Evolutionary conservation across 1,284 basidiomycete species (phyloP).

Genomic region (Fomitopsis betulina): DNA sequence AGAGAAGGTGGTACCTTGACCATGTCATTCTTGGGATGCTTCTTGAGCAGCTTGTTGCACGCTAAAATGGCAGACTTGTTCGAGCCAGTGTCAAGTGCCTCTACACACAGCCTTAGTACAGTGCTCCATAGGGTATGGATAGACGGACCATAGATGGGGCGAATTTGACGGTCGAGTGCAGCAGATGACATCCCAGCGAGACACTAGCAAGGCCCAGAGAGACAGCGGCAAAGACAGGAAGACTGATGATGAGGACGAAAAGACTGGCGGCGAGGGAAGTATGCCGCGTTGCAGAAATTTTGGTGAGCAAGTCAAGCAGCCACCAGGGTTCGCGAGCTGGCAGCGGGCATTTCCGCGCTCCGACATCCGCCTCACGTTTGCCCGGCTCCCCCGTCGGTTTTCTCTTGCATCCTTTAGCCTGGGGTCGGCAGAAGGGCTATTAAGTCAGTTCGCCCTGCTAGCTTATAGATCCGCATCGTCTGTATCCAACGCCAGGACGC

Average conservation of each 20-base stretch:
- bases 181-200: slow-evolving; percentile 39
- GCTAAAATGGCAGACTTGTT: slow-evolving; percentile 78
- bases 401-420: background rate
- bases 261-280: background rate
- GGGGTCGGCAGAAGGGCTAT: background rate
- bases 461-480: no score
- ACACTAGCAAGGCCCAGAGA: background rate
- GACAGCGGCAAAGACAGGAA: no score
- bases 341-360: slow-evolving; percentile 16
- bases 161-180: slow-evolving; percentile 72
- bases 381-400: background rate
- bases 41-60: slow-evolving; percentile 84
- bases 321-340: slow-evolving; percentile 12
- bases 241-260: no score
- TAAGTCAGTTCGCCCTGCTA: no score
- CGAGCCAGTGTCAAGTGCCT: slow-evolving; percentile 80
- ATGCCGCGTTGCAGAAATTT: slow-evolving; percentile 8
- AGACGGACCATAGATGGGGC: slow-evolving; percentile 68
- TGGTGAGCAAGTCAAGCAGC: slow-evolving; percentile 14
- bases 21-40: slow-evolving; percentile 68
- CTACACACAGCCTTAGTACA: slow-evolving; percentile 33
- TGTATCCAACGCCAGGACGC: background rate
- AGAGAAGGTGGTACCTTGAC: slow-evolving; percentile 51
- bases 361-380: slow-evolving; percentile 8
- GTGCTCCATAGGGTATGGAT: background rate